Percentiles rank a stretch among this genome's conserved stretches.
Evolutionary conservation across 495 filamentous ascomycete genomes (phyloP).

Genomic region (Xylona heveae): DNA sequence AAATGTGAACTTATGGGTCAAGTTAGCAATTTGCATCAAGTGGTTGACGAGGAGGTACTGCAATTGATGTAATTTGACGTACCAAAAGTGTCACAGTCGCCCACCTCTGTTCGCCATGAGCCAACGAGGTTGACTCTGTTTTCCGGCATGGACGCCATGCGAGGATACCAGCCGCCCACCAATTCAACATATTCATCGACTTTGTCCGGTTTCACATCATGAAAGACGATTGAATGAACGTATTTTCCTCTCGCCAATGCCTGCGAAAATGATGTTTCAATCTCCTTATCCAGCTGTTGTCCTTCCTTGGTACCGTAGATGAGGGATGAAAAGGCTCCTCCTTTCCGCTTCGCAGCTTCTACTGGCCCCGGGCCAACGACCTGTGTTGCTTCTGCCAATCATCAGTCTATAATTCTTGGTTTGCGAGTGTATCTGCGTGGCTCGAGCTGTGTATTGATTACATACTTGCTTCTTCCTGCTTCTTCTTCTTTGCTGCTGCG

Average conservation of each 20-base stretch:
- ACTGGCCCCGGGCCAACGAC: too few relatives aligned
- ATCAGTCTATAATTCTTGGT: constrained; percentile 5
- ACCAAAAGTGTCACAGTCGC: constrained; percentile 96
- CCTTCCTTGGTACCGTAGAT: constrained; percentile 96
- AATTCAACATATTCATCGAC: constrained; percentile 87
- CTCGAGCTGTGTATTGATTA: constrained; percentile 15
- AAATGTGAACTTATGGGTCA: constrained; percentile 63
- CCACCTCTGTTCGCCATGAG: constrained; percentile 96
- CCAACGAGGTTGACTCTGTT: constrained; percentile 92
- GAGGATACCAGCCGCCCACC: constrained; percentile 83
- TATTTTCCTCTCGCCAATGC: constrained; percentile 93
- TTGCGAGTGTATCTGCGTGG: constrained; percentile 4
- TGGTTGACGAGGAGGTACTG: neutral
- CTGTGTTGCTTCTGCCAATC: too few relatives aligned
- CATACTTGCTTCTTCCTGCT: constrained; percentile 55
- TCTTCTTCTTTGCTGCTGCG: constrained; percentile 46
- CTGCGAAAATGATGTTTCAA: constrained; percentile 84
- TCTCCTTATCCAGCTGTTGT: constrained; percentile 75
- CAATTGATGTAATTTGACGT: constrained; percentile 11
- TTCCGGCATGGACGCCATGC: constrained; percentile 54
- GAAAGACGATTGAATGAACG: constrained; percentile 93
- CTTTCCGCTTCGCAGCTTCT: constrained; percentile 21
- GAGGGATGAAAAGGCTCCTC: constrained; percentile 37
- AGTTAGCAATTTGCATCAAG: constrained; percentile 1
- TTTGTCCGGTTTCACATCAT: constrained; percentile 86